Evolutionary conservation across 192 early-diverging fungal genomes (phyloP).

Genomic region (Pilobolus umbonatus): DNA sequence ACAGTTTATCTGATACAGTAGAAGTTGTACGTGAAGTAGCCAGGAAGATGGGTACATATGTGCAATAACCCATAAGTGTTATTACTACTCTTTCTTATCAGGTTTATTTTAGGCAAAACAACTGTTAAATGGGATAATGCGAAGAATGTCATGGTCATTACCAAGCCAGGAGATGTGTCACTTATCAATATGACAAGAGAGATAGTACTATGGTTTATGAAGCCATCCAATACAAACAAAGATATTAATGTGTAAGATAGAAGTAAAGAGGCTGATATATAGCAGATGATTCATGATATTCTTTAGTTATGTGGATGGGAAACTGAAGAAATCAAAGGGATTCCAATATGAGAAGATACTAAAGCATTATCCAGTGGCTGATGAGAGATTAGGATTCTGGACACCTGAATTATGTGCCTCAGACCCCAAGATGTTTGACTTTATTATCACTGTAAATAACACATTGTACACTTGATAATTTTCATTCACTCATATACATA

Average conservation of each 20-base stretch:
- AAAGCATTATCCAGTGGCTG: constrained; percentile 35
- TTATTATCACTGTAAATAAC: constrained; percentile 75
- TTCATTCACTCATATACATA: not conserved
- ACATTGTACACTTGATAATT: not conserved
- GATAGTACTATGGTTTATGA: constrained; percentile 63
- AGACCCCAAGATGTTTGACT: constrained; percentile 70
- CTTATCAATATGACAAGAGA: constrained; percentile 63
- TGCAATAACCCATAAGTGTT: no score
- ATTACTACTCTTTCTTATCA: no score
- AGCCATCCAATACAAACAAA: constrained; percentile 27
- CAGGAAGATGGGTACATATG: not conserved
- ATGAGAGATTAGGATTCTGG: constrained; percentile 64
- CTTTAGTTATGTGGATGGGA: constrained; percentile 57
- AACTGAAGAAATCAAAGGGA: constrained; percentile 48
- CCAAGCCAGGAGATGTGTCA: constrained; percentile 64
- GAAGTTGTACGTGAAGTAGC: constrained; percentile 1
- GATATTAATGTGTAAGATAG: constrained; percentile 44
- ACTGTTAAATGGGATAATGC: not conserved
- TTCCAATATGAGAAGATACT: constrained; percentile 44
- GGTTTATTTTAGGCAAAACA: not conserved
- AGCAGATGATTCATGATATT: not conserved
- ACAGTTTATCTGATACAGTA: not conserved
- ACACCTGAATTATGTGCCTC: constrained; percentile 62
- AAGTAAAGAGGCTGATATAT: constrained; percentile 3
- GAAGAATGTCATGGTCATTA: constrained; percentile 57